Conservation (phyloP, 2,329 filamentous ascomycete genomes). For the Colletotrichum limetticola region DNA sequence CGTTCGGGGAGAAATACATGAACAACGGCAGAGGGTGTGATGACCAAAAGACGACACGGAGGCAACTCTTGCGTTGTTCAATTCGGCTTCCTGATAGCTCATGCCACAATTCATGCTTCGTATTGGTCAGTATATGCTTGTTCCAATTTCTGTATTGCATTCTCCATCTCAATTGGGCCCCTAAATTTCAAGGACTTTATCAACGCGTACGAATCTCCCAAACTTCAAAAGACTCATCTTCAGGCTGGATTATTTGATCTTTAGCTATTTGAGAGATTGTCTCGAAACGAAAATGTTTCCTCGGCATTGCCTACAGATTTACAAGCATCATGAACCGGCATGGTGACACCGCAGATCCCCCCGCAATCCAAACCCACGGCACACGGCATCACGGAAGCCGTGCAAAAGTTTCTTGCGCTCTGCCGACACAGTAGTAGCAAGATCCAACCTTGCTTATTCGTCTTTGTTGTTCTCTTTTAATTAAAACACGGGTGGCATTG, state of each 20-base stretch:
- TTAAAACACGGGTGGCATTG: not conserved
- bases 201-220: no score
- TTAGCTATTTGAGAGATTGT: not conserved
- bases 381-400: not conserved
- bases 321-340: not conserved
- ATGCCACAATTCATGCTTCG: not conserved
- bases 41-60: not conserved
- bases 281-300: not conserved
- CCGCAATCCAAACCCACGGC: constrained; percentile 8
- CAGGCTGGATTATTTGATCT: not conserved
- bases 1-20: not conserved
- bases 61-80: not conserved
- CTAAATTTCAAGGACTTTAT: no score
- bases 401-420: not conserved
- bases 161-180: not conserved
- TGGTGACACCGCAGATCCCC: constrained; percentile 5
- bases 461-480: not conserved
- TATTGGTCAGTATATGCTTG: not conserved
- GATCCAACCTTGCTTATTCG: not conserved
- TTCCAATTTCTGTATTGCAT: no score
- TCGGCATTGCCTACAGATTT: not conserved
- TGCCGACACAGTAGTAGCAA: not conserved
- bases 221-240: not conserved
- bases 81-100: not conserved
- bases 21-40: not conserved